Percentiles rank a stretch among this genome's conserved stretches.
These are phyloP conservation scores for Agarophyton chilense DNA, from an alignment of 23 red algal species.

Conservation along the genomic window DNA sequence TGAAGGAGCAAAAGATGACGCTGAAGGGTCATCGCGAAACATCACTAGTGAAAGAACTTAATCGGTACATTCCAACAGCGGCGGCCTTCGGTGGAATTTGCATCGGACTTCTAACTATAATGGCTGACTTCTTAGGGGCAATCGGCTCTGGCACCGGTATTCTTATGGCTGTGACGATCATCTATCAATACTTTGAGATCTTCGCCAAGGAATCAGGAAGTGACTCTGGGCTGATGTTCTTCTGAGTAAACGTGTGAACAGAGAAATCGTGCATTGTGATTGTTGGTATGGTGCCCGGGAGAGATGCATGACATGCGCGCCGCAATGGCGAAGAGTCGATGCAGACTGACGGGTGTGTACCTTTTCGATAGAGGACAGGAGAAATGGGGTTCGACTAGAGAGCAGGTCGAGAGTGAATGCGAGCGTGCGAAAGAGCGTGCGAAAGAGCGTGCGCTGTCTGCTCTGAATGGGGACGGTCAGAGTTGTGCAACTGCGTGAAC, in stretches of 20 bases:
- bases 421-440: too few relatives aligned
- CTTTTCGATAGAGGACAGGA: too few relatives aligned
- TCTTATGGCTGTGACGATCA: conserved; percentile 99
- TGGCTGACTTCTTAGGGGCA: conserved; percentile 95
- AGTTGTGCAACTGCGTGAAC: too few relatives aligned
- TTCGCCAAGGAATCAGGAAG: conserved; percentile 90
- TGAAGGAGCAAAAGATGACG: conserved; percentile 96
- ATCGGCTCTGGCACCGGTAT: conserved; percentile 99
- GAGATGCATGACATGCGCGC: neutral
- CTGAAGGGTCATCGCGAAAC: conserved; percentile 96
- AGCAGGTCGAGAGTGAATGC: too few relatives aligned
- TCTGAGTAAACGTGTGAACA: conserved; percentile 46
- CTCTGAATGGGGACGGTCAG: too few relatives aligned
- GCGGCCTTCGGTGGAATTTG: conserved; percentile 98
- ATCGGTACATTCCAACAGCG: conserved; percentile 98
- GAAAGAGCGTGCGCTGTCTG: too few relatives aligned
- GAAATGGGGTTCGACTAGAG: too few relatives aligned
- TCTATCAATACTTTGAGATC: conserved; percentile 98
- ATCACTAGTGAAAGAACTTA: conserved; percentile 97
- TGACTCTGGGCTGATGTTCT: conserved; percentile 85
- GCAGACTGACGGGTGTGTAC: too few relatives aligned
- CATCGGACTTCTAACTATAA: conserved; percentile 94
- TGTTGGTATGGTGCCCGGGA: neutral
- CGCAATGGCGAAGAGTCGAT: too few relatives aligned
- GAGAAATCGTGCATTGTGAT: too few relatives aligned